A percentile compares a stretch with the other conserved stretches of the same genome.
Evolutionary conservation across 179 eudicot genomes (phyloP).

Genomic region (Monotropa hypopitys): DNA sequence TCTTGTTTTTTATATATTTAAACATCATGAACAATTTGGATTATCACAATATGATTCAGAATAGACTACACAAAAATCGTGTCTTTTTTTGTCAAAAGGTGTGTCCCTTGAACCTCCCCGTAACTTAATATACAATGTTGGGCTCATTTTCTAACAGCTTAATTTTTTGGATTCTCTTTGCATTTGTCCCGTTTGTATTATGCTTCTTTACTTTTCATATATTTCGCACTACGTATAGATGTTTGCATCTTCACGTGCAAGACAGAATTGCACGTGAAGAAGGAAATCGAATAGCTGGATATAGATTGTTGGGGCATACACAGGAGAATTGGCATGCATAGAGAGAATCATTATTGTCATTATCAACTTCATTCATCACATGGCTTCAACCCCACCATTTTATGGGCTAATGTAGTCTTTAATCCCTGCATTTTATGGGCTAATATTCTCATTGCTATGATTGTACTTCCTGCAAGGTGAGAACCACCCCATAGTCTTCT

Average conservation of each 20-base stretch:
- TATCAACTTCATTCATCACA: background rate
- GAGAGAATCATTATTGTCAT: background rate
- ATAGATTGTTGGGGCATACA: background rate
- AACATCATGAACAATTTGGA: no score
- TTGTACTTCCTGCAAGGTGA: background rate
- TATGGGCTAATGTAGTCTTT: conserved; percentile 5
- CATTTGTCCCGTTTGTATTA: no score
- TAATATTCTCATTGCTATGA: background rate
- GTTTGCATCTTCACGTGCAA: background rate
- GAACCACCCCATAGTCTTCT: background rate
- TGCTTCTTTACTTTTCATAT: no score
- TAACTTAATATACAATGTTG: background rate
- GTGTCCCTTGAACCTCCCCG: no score
- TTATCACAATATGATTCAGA: no score
- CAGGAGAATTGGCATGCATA: background rate
- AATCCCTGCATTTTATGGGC: background rate
- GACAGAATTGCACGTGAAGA: background rate
- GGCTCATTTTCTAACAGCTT: background rate
- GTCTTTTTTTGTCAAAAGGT: no score
- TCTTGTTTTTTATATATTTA: no score
- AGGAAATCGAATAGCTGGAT: background rate
- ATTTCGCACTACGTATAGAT: no score
- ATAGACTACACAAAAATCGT: no score
- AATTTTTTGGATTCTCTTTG: background rate
- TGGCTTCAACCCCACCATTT: conserved; percentile 7